Evolutionary conservation across 345 rosid species (phyloP).

Genomic region (Angophora floribunda): DNA sequence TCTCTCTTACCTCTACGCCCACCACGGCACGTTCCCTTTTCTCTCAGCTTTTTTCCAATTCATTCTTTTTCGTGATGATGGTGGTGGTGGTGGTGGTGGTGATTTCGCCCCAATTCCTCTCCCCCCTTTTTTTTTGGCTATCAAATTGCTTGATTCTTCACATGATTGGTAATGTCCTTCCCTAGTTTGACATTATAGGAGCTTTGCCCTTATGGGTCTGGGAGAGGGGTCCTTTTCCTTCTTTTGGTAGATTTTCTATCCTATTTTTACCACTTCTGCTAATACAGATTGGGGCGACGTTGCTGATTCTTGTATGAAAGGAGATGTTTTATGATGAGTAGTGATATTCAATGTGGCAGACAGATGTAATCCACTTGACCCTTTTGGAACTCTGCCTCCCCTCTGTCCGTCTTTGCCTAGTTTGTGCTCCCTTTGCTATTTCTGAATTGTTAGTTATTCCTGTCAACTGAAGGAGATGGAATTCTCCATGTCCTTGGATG

Average conservation of each 20-base stretch:
- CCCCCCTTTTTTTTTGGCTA: background rate
- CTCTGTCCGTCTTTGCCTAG: background rate
- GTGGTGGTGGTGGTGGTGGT: background rate
- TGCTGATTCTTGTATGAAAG: background rate
- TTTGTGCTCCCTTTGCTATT: background rate
- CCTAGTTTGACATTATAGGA: background rate
- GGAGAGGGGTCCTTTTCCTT: background rate
- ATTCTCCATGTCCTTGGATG: background rate
- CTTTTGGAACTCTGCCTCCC: background rate
- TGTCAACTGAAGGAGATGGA: background rate
- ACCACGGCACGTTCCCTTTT: conserved; percentile 41
- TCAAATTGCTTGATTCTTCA: background rate
- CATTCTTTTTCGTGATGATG: background rate
- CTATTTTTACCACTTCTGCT: background rate
- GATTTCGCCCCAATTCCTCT: background rate
- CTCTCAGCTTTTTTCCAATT: background rate
- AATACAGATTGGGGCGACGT: background rate
- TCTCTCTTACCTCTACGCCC: conserved; percentile 53
- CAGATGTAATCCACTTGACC: background rate
- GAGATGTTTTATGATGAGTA: background rate
- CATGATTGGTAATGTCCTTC: background rate
- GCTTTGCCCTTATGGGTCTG: background rate
- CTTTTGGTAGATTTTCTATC: background rate
- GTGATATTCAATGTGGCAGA: background rate
- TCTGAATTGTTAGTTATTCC: background rate